Percentiles rank a stretch among this genome's conserved stretches.
Conservation (phyloP, 1,284 basidiomycete genomes). For the Sporisorium graminicola region DNA sequence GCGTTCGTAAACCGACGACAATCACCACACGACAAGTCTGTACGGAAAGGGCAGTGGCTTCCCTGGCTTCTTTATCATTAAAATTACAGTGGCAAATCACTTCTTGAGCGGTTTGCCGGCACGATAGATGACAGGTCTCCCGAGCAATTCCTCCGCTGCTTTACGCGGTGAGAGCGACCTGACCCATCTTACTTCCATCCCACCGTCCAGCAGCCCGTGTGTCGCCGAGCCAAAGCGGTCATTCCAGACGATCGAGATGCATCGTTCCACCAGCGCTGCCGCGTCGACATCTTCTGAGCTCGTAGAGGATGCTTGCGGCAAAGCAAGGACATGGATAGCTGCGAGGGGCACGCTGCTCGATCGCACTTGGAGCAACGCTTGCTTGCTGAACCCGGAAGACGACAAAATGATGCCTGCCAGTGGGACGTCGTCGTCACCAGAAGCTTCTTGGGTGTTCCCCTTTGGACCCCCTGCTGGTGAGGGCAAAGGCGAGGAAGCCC, state of each 20-base stretch:
- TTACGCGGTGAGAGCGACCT: constrained; percentile 6
- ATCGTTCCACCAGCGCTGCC: constrained; percentile 16
- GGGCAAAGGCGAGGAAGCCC: constrained; percentile 19
- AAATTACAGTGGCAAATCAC: background rate
- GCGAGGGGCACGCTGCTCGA: constrained; percentile 48
- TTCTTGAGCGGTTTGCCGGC: constrained; percentile 13
- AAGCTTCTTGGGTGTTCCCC: background rate
- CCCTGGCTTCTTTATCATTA: no score
- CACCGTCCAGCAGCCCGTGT: constrained; percentile 26
- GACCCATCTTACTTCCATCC: constrained; percentile 36
- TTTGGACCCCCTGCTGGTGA: background rate
- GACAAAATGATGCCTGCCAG: constrained; percentile 29
- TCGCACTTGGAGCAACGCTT: constrained; percentile 47
- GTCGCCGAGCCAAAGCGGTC: constrained; percentile 25
- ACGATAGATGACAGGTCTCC: constrained; percentile 33
- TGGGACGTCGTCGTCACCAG: background rate
- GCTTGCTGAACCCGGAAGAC: constrained; percentile 55
- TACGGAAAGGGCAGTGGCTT: no score
- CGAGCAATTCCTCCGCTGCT: background rate
- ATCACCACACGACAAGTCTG: background rate
- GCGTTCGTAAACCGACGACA: background rate
- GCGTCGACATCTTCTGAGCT: background rate
- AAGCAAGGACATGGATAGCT: constrained; percentile 44
- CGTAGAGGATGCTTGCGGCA: background rate
- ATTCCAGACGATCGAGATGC: constrained; percentile 47